Evolutionary conservation across 78 protist genomes (phyloP), one percentile per base, ranked within the genome.

Genomic region (Dictyostelium discoideum): DNA sequence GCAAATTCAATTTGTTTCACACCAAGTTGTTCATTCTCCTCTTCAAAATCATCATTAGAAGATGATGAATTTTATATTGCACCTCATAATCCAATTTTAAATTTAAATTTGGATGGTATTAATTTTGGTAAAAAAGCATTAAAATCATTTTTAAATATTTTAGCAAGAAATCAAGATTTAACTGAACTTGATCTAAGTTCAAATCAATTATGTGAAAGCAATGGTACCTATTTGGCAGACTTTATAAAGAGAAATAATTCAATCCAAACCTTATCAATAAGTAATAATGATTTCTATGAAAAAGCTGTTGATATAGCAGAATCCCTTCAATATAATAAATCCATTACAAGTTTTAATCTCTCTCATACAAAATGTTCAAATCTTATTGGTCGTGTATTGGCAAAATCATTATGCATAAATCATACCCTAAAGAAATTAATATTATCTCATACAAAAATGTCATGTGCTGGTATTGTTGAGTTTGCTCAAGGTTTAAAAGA

Each of bases 341-440:
- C 89, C 14, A 46, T 90, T 5, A 90, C 84, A 32, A 82, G 48
- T 54, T 46, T 90, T 0, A 90, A 82, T 73, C 11, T 82, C 13
- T 90, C 95, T 0, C 50, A 80, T 13, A 77, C 95, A 5, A 63
- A 73, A 40, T 90, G 84, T 14, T 90, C 95, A 20, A 90, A 90
- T 39, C 72, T 90, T n/a, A 90, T 90, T 50, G 95, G 95, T 4
- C 74, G 76, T n/a, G 88, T 90, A n/a, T 50, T 90, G n/a, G 74
- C 95, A 37, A 63, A 73, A 13, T 32, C 78, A 1, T 50, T 90
- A 1, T 32, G 76, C 16, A 16, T 37, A 0, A 90, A 90, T 37
- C 85, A 79, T 6, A 39, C 46, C 5, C 10, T 90, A 0, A 80
- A 67, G 37, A 82, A 67, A 20, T 37, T 90, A 9, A 65, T 72